Percentiles rank a stretch among this genome's conserved stretches.
These are phyloP conservation scores for Cryptomeria japonica DNA, from an alignment of 75 land plant genomes.

Conservation along the genomic window DNA sequence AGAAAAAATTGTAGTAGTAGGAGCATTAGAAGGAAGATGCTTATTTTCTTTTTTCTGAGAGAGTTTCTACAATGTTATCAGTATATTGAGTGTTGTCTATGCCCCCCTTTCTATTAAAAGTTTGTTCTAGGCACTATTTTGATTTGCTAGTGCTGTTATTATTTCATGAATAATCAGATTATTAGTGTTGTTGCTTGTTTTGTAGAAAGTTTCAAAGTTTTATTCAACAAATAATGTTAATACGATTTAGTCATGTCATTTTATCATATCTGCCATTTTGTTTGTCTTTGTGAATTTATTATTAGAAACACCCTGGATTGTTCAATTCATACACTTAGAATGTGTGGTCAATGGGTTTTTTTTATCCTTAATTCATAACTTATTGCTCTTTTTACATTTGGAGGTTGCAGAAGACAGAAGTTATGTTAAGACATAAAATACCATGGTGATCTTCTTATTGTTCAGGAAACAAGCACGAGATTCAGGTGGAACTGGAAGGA, in stretches of 20 bases:
- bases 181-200: background rate
- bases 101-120: background rate
- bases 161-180: background rate
- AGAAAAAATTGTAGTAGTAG: background rate
- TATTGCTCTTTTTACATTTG: background rate
- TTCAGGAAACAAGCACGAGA: slow-evolving; percentile 75
- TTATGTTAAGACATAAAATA: background rate
- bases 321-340: background rate
- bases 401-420: background rate
- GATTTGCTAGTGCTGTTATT: background rate
- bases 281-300: background rate
- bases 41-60: background rate
- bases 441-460: slow-evolving; percentile 1
- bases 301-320: background rate
- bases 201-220: background rate
- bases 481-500: slow-evolving; percentile 79
- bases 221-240: background rate
- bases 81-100: background rate
- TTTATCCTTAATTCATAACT: background rate
- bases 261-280: background rate
- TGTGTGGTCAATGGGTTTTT: too few species aligned
- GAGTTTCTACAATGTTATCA: background rate
- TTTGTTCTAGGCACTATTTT: background rate
- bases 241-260: background rate
- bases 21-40: background rate